A percentile compares a stretch with the other conserved stretches of the same genome.
Conservation (phyloP, 179 eudicot species). For the Silene vulgaris region DNA sequence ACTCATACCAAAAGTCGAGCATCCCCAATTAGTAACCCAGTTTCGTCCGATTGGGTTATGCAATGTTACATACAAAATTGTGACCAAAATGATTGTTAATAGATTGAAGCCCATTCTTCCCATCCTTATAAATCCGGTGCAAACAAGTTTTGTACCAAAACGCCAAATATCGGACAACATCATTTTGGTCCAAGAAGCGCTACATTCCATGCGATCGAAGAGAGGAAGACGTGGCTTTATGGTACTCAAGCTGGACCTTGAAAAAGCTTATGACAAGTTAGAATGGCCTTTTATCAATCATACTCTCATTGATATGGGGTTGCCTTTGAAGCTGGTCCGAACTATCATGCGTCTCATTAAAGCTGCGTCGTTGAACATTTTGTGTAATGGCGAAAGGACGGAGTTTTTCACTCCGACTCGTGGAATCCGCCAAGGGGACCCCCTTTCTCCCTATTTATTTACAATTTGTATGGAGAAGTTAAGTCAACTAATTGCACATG, state of each 20-base stretch:
- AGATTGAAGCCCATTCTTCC: background rate
- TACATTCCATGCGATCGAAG: background rate
- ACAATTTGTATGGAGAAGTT: background rate
- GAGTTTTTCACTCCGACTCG: background rate
- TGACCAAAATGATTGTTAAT: slow-evolving; percentile 5
- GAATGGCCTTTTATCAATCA: background rate
- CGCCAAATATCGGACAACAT: slow-evolving; percentile 14
- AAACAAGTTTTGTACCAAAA: slow-evolving; percentile 6
- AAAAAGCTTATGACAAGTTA: background rate
- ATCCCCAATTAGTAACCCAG: background rate
- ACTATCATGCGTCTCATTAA: too few species aligned
- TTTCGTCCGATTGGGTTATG: background rate
- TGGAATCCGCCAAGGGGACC: background rate
- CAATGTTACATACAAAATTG: background rate
- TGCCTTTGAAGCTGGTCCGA: too few species aligned
- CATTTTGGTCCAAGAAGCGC: slow-evolving; percentile 1
- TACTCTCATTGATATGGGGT: background rate
- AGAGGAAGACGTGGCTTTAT: background rate
- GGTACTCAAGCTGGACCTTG: background rate
- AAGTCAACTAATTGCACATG: background rate
- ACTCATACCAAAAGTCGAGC: background rate
- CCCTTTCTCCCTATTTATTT: background rate
- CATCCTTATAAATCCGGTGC: background rate
- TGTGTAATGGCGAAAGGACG: background rate
- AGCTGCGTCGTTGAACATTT: too few species aligned